These are phyloP conservation scores for Thielaviopsis euricoi DNA, from an alignment of 2,329 filamentous ascomycete genomes.

Conservation along the genomic window DNA sequence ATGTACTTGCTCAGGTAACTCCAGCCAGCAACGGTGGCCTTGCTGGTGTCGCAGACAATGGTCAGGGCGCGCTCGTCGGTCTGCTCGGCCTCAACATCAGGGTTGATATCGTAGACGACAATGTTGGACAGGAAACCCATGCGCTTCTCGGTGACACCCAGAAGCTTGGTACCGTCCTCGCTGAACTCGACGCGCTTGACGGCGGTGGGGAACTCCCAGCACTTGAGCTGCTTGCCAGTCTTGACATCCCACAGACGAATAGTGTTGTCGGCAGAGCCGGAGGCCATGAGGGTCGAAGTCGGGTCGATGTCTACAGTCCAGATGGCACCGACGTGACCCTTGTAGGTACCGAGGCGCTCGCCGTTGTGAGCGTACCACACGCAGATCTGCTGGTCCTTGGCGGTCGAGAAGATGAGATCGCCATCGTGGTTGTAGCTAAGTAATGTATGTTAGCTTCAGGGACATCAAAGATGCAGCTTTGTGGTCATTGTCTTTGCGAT, in stretches of 20 bases:
- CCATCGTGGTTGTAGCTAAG: constrained; percentile 78
- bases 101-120: constrained; percentile 76
- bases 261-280: constrained; percentile 94
- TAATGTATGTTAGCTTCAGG: constrained; percentile 11
- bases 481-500: background rate
- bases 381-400: constrained; percentile 94
- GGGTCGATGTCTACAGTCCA: constrained; percentile 98
- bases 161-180: constrained; percentile 75
- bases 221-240: constrained; percentile 84
- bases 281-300: constrained; percentile 78
- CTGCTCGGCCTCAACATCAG: constrained; percentile 70
- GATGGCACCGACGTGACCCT: constrained; percentile 91
- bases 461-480: background rate
- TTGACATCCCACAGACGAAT: constrained; percentile 94
- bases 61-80: constrained; percentile 64
- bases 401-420: constrained; percentile 88
- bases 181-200: constrained; percentile 98
- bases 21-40: constrained; percentile 94
- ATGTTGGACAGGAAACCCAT: constrained; percentile 94
- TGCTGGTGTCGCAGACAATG: constrained; percentile 90
- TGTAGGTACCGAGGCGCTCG: constrained; percentile 91
- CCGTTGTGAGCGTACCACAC: constrained; percentile 96
- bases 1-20: constrained; percentile 91
- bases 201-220: constrained; percentile 92
- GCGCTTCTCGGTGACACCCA: constrained; percentile 96